Evolutionary conservation across 139 green algal species (phyloP).

Genomic region (Volvox africanus): DNA sequence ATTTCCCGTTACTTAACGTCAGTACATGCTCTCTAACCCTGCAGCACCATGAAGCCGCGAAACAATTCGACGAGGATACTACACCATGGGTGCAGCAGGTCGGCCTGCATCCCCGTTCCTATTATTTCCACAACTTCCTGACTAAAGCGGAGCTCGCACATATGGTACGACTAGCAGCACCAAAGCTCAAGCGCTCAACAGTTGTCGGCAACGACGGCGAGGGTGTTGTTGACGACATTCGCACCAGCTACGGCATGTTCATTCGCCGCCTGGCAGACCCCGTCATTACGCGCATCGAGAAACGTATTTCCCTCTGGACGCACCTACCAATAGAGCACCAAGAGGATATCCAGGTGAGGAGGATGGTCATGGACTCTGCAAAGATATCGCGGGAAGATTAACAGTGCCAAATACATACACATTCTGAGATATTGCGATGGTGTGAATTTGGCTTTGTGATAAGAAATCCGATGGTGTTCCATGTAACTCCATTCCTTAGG

Average conservation of each 20-base stretch:
- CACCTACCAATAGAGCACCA: slow-evolving; percentile 66
- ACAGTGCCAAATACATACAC: too few relatives aligned
- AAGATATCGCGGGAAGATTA: too few relatives aligned
- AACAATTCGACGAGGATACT: slow-evolving; percentile 29
- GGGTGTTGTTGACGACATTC: slow-evolving; percentile 71
- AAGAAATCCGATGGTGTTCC: too few relatives aligned
- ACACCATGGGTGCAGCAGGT: slow-evolving; percentile 72
- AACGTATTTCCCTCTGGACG: slow-evolving; percentile 62
- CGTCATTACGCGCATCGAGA: slow-evolving; percentile 61
- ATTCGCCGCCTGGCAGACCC: slow-evolving; percentile 57
- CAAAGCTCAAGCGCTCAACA: slow-evolving; percentile 78
- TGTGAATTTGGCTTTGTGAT: too few relatives aligned
- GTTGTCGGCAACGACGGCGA: slow-evolving; percentile 73
- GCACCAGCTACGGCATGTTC: slow-evolving; percentile 68
- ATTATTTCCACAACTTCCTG: slow-evolving; percentile 88
- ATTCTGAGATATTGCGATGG: too few relatives aligned
- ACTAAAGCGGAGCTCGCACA: slow-evolving; percentile 75
- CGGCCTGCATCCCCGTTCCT: slow-evolving; percentile 72
- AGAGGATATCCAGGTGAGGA: slow-evolving; percentile 62
- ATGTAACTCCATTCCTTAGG: slow-evolving; percentile 29
- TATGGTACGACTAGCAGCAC: slow-evolving; percentile 61
- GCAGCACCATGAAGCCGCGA: slow-evolving; percentile 4
- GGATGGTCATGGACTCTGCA: too few relatives aligned
- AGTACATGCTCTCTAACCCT: background rate
- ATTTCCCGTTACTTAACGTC: too few relatives aligned